Conservation (phyloP, 208 protist species). For the Trypanosoma cruzi region DNA sequence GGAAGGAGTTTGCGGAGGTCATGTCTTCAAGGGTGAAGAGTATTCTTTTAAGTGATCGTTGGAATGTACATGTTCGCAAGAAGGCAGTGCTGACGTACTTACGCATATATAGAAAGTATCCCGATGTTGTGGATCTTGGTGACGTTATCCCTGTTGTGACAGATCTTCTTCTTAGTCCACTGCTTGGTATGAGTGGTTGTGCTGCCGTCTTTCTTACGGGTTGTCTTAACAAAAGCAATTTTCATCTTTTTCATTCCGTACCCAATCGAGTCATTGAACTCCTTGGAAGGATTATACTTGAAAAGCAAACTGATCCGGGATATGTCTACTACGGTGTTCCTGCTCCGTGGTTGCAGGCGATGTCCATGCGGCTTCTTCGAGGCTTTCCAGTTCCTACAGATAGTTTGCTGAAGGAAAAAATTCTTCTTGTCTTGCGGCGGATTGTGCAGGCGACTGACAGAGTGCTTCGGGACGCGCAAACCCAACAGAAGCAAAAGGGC, state of each 20-base stretch:
- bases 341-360: constrained; percentile 98
- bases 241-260: constrained; percentile 60
- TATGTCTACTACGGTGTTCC: constrained; percentile 98
- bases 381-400: constrained; percentile 93
- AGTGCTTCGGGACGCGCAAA: constrained; percentile 83
- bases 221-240: constrained; percentile 75
- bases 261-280: constrained; percentile 81
- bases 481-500: constrained; percentile 81
- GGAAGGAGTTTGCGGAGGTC: constrained; percentile 97
- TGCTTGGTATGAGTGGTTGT: constrained; percentile 94
- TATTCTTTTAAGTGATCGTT: constrained; percentile 87
- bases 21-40: constrained; percentile 95
- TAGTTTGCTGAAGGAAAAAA: constrained; percentile 39
- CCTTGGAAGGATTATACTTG: constrained; percentile 84
- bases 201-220: constrained; percentile 93
- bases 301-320: constrained; percentile 87
- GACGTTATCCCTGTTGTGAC: constrained; percentile 74
- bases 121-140: constrained; percentile 81
- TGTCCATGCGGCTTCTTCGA: constrained; percentile 97
- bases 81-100: constrained; percentile 98
- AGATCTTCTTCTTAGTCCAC: constrained; percentile 77
- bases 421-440: constrained; percentile 71
- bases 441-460: constrained; percentile 89
- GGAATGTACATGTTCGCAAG: constrained; percentile 95
- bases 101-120: constrained; percentile 96